Percentiles rank a stretch among this genome's conserved stretches.
These are phyloP conservation scores for Cryphonectria nitschkei DNA, from an alignment of 2,329 filamentous ascomycete species.

Conservation along the genomic window DNA sequence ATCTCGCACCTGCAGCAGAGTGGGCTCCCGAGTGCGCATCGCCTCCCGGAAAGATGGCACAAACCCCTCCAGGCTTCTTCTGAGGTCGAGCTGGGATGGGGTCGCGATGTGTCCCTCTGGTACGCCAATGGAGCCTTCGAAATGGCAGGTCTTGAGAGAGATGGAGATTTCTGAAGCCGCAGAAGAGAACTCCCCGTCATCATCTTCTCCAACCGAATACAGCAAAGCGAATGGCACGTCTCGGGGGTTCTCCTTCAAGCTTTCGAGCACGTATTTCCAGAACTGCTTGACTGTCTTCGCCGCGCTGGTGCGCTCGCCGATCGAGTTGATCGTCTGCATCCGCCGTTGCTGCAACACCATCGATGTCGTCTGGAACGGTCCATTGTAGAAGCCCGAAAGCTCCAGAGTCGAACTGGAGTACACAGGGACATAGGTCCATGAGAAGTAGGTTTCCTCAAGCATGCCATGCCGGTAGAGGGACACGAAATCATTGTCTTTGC, in stretches of 20 bases:
- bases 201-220: conserved; percentile 44
- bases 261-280: conserved; percentile 40
- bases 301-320: conserved; percentile 38
- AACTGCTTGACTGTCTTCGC: conserved; percentile 42
- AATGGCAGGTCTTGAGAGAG: conserved; percentile 41
- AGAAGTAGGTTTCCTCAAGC: conserved; percentile 45
- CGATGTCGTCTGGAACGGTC: conserved; percentile 43
- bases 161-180: conserved; percentile 42
- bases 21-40: conserved; percentile 42
- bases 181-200: conserved; percentile 42
- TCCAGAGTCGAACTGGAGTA: conserved; percentile 41
- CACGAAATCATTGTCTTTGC: conserved; percentile 41
- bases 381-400: conserved; percentile 44
- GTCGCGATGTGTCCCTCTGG: conserved; percentile 40
- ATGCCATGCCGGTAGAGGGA: conserved; percentile 40
- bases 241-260: conserved; percentile 40
- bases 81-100: conserved; percentile 41
- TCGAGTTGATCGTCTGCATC: conserved; percentile 39
- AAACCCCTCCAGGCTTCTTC: conserved; percentile 40
- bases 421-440: conserved; percentile 44
- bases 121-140: conserved; percentile 42
- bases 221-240: conserved; percentile 47
- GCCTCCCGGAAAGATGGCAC: conserved; percentile 43
- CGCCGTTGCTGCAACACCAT: conserved; percentile 40
- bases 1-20: conserved; percentile 37